phyloP scores from a whole-genome alignment of 2,329 filamentous ascomycete species.

The Aspergillus sp. region DNA sequence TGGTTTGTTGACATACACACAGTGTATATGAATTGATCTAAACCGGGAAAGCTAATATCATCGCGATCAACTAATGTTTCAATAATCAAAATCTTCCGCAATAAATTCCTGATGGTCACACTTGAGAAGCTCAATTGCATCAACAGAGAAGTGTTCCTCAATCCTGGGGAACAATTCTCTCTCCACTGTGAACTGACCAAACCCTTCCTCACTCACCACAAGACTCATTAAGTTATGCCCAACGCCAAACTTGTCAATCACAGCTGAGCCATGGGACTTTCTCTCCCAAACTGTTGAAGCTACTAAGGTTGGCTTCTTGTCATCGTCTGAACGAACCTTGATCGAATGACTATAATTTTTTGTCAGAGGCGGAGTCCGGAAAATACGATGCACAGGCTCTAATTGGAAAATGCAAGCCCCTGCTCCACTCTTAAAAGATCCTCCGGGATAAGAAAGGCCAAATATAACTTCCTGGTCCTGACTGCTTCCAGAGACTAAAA shows the following conservation, averaged over 20 bases:
- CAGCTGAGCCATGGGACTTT: neutral
- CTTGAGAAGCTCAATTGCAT: neutral
- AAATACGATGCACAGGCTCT: neutral
- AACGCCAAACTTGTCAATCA: neutral
- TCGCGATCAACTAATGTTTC: neutral
- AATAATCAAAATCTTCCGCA: neutral
- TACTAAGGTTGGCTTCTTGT: neutral
- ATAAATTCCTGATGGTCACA: neutral
- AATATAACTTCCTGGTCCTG: neutral
- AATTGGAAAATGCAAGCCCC: neutral
- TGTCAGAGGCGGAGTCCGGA: neutral
- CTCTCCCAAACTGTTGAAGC: neutral
- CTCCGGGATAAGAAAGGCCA: neutral
- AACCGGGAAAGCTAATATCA: neutral
- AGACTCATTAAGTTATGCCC: neutral
- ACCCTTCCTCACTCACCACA: neutral
- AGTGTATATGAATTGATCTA: neutral
- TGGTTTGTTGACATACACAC: neutral
- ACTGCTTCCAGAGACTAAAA: neutral
- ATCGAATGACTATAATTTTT: neutral
- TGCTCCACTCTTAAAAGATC: neutral
- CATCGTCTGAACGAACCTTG: neutral
- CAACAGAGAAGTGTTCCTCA: neutral
- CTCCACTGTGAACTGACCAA: neutral
- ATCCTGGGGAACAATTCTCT: neutral